Base-by-base conservation (phyloP, 345 rosid species). In the Litchi chinensis region DNA sequence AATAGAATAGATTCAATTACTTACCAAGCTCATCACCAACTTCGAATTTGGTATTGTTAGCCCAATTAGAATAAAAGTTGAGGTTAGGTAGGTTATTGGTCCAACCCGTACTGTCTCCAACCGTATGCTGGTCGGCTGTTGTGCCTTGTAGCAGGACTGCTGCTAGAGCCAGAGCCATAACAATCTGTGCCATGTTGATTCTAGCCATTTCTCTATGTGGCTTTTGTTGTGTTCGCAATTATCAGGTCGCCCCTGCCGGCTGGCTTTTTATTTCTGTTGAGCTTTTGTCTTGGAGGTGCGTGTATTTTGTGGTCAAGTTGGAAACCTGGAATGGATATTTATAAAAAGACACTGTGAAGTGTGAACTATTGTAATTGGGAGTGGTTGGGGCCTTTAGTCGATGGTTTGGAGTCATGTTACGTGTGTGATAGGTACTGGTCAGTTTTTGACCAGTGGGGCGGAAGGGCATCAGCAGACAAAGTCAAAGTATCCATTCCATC, bases 61-160 rank as follows among this genome's bases (percentile, higher is more conserved):
- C 37, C 37, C 37, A 32, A 32, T 1, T 3, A 32, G 37, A 1
- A 32, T 32, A 32, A 32, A 32, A 68, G 67, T 62, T 60, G 60
- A 32, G 0, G 41, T 46, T 74, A 0, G 28, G 28, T 26, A 70
- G 5, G 15, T 56, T 46, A 11, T 5, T 46, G 52, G 0, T 11
- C 93, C 91, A 90, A 0, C 87, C 88, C 21, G 16, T 8, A 37
- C 41, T 6, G 70, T 22, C 89, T 60, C 91, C 93, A 0, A 90
- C 93, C 0, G 52, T 46, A 44, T 81, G 19, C 3, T 8, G 48
- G 7, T 62, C 59, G 9, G 88, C 89, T 19, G 72, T 59, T 9
- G 81, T 22, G n/a, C 68, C 62, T 22, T 41, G 79, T 0, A 79
- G 24, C 73, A 79, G 3, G 0, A 24, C 71, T 4, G 80, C 76